Percentiles rank a stretch among this genome's conserved stretches.
phyloP scores from a whole-genome alignment of 768 basidiomycete genomes.

The Suillus placidus region DNA sequence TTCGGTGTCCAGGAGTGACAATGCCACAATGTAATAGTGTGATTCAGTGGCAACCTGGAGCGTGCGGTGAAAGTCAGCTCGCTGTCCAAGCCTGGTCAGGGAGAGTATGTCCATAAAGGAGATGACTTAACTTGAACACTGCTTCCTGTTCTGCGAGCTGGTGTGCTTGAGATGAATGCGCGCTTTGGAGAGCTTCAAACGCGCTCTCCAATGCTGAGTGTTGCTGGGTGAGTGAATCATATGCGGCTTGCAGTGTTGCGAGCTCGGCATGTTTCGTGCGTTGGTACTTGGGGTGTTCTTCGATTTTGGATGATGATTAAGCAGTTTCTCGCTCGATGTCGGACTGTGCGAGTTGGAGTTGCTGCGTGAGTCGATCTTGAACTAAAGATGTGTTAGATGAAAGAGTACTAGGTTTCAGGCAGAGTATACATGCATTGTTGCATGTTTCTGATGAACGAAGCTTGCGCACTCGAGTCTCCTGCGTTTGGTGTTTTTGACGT shows the following conservation, averaged over 20 bases:
- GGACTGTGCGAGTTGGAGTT: constrained; percentile 73
- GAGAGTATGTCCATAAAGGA: too few relatives aligned
- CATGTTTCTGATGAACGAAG: constrained; percentile 75
- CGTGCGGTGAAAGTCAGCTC: too few relatives aligned
- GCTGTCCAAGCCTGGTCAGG: too few relatives aligned
- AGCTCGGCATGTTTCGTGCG: constrained; percentile 81
- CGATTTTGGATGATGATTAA: constrained; percentile 73
- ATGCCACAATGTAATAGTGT: too few relatives aligned
- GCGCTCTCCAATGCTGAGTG: constrained; percentile 67
- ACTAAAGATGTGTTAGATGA: constrained; percentile 46
- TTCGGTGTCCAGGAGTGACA: too few relatives aligned
- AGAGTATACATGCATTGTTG: constrained; percentile 56
- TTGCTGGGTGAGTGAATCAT: constrained; percentile 72
- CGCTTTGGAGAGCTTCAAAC: constrained; percentile 71
- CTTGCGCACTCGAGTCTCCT: constrained; percentile 73
- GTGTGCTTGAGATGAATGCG: constrained; percentile 69
- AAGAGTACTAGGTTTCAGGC: neutral
- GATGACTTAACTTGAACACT: too few relatives aligned
- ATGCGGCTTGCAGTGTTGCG: constrained; percentile 70
- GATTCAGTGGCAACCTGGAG: too few relatives aligned
- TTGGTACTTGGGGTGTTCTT: constrained; percentile 83
- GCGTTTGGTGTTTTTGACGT: constrained; percentile 67
- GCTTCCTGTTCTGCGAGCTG: too few relatives aligned
- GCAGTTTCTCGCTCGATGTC: constrained; percentile 73
- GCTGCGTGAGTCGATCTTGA: constrained; percentile 88